Evolutionary conservation across 495 filamentous ascomycete species (phyloP), one percentile per base, ranked within the genome.

Genomic region (Glutinoglossum americanum): DNA sequence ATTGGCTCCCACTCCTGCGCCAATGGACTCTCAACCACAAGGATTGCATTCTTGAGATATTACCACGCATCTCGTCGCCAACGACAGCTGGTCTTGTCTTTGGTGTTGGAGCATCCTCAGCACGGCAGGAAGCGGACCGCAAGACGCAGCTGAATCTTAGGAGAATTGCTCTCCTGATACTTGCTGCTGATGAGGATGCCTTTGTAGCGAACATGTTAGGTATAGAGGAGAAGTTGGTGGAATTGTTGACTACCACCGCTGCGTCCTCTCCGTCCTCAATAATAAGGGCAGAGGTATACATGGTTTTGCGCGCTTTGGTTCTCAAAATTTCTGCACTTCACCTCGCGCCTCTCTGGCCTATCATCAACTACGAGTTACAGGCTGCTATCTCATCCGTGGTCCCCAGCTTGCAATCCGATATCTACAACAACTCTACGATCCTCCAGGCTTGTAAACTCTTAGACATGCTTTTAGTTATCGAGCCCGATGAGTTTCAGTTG

Each of bases 61-160:
- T 97, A 15, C 73, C 76, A 41, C 80, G 88, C 27, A 73, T 97
- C 37, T 80, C 85, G 6, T 76, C 89, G 2, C 92, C 92, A 9
- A 87, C 87, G 17, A 85, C 92, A n/a, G 93, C 92, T 0, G 93
- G 92, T 17, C 94, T 97, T 57, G 87, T 99, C 67, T 99, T 99
- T 61, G 92, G 92, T 25, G 92, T 99, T 5, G 92, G 92, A 54
- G 93, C 92, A 7, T 89, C 85, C 35, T 90, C 89, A 25, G 92
- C 92, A n/a, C 76, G 92, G 59, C 73, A 88, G 47, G 92, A 99
- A 71, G 88, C 92, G 9, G 92, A 99, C 68, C 83, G 89, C 54
- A 92, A 84, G 67, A 85, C 89, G 8, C 90, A 96, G 64, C 78
- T 95, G 37, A 94, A 89, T 65, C 79, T 99, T 13, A 83, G 88